Conservation (phyloP, 2,329 filamentous ascomycete species). For the Aspergillus fischeri region DNA sequence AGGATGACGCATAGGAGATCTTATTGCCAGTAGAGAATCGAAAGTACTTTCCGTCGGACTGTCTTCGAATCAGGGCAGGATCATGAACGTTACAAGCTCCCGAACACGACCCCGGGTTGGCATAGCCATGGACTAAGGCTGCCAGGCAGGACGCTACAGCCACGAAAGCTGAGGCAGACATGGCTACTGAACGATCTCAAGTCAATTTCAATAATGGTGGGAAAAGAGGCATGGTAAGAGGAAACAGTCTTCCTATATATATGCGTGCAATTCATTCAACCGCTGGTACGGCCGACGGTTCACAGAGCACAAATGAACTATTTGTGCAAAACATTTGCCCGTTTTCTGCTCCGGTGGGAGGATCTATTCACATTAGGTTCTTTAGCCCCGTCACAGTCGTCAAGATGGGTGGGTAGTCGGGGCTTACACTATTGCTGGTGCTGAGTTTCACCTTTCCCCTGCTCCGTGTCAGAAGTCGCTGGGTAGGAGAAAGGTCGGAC, state of each 20-base stretch:
- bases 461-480: not conserved
- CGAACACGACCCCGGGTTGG: constrained; percentile 27
- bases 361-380: not conserved
- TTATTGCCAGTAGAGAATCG: constrained; percentile 51
- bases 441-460: not conserved
- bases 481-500: not conserved
- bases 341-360: not conserved
- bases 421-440: not conserved
- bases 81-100: constrained; percentile 42
- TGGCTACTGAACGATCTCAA: not conserved
- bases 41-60: constrained; percentile 49
- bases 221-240: not conserved
- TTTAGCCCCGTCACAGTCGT: not conserved
- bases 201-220: not conserved
- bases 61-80: constrained; percentile 45
- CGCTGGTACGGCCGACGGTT: not conserved
- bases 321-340: not conserved
- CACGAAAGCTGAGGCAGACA: not conserved
- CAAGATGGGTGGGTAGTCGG: not conserved
- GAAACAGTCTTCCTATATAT: not conserved
- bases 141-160: not conserved
- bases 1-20: constrained; percentile 48
- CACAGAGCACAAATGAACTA: not conserved
- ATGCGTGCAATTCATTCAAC: not conserved
- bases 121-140: constrained; percentile 23